These are phyloP conservation scores for Austroboletus niveus DNA, from an alignment of 1,284 basidiomycete species.

Conservation along the genomic window DNA sequence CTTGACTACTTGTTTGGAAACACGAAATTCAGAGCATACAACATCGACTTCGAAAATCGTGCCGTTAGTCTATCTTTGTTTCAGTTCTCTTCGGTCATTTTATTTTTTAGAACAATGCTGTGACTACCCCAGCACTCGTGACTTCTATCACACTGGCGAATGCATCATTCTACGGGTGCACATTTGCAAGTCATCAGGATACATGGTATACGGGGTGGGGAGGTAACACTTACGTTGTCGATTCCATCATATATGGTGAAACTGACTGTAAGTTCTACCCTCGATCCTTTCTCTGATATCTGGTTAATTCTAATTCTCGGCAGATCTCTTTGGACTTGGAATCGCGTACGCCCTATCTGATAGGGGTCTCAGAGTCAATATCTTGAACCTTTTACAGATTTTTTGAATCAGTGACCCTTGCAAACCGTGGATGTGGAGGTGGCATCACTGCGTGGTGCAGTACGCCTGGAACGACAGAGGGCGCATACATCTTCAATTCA, in stretches of 20 bases:
- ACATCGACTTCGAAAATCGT: conserved; percentile 65
- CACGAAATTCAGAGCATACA: conserved; percentile 61
- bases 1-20: conserved; percentile 53
- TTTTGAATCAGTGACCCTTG: conserved; percentile 59
- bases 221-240: conserved; percentile 58
- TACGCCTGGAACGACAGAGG: conserved; percentile 40
- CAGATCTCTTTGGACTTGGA: conserved; percentile 58
- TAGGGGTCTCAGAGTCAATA: conserved; percentile 21
- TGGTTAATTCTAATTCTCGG: conserved; percentile 12
- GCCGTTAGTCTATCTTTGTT: conserved; percentile 42
- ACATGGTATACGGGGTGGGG: conserved; percentile 65
- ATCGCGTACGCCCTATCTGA: conserved; percentile 42
- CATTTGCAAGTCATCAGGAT: conserved; percentile 63
- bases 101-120: conserved; percentile 47
- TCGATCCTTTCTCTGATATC: conserved; percentile 10
- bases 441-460: conserved; percentile 64
- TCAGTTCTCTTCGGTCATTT: background rate
- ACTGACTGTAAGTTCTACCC: conserved; percentile 52
- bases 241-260: conserved; percentile 60
- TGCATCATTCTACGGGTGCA: conserved; percentile 66
- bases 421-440: conserved; percentile 62
- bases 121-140: conserved; percentile 58
- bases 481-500: conserved; percentile 60
- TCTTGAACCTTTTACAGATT: conserved; percentile 37
- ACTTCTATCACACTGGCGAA: conserved; percentile 61